Evolutionary conservation across 1,284 basidiomycete species (phyloP).

Genomic region (Cutaneotrichosporon sp.): DNA sequence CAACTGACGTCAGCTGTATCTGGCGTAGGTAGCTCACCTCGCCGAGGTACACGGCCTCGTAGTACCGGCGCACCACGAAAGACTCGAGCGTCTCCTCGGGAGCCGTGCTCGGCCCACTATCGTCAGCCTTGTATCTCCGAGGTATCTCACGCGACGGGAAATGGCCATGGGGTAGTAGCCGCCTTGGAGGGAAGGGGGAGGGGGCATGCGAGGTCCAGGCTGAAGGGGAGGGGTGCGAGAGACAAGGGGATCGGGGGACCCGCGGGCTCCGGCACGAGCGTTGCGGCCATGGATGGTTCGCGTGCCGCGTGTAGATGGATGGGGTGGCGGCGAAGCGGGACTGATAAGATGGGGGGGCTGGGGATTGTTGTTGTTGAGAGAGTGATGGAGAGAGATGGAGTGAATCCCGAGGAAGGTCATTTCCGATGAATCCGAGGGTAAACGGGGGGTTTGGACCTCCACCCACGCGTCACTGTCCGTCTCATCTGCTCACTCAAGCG

Average conservation of each 20-base stretch:
- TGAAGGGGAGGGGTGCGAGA: slow-evolving; percentile 28
- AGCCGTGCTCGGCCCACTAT: slow-evolving; percentile 28
- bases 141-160: slow-evolving; percentile 30
- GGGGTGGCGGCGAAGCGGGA: not conserved
- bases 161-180: slow-evolving; percentile 31
- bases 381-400: not conserved
- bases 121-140: slow-evolving; percentile 10
- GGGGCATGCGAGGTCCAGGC: slow-evolving; percentile 31
- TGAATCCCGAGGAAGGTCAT: not conserved
- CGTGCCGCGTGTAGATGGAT: not conserved
- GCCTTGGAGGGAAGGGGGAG: slow-evolving; percentile 25
- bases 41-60: slow-evolving; percentile 43
- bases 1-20: slow-evolving; percentile 17
- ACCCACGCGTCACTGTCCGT: not conserved
- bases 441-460: not conserved
- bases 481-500: not conserved
- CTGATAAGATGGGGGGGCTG: not conserved
- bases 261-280: not conserved
- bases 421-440: not conserved
- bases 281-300: slow-evolving; percentile 1
- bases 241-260: not conserved
- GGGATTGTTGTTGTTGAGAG: not conserved
- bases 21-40: slow-evolving; percentile 28
- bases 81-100: slow-evolving; percentile 19
- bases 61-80: slow-evolving; percentile 36